Percentiles rank a stretch among this genome's conserved stretches.
phyloP scores from a whole-genome alignment of 2,329 filamentous ascomycete genomes.

The Fusarium heterosporum region DNA sequence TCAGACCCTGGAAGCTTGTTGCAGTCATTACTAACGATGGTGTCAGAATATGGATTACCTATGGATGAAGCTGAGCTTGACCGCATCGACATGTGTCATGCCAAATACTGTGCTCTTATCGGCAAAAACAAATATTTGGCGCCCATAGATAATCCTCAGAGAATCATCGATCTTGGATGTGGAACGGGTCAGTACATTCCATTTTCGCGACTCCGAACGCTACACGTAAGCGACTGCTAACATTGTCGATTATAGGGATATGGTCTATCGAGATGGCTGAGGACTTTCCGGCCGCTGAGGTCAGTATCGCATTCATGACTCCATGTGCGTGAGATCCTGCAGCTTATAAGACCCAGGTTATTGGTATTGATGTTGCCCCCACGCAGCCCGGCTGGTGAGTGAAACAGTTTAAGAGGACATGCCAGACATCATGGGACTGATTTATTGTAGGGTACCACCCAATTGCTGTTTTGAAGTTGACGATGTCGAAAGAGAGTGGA shows the following conservation, averaged over 20 bases:
- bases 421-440: background rate
- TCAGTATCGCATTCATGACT: background rate
- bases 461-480: conserved; percentile 54
- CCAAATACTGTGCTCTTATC: conserved; percentile 50
- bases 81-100: conserved; percentile 56
- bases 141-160: conserved; percentile 43
- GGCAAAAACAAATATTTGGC: conserved; percentile 44
- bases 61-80: conserved; percentile 57
- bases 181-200: conserved; percentile 43
- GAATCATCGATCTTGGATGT: conserved; percentile 49
- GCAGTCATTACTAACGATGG: background rate
- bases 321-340: too few species aligned
- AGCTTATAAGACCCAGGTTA: conserved; percentile 25
- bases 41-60: conserved; percentile 54
- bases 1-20: background rate
- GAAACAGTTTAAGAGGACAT: background rate
- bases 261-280: conserved; percentile 56
- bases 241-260: conserved; percentile 36
- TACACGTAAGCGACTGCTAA: background rate
- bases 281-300: conserved; percentile 32
- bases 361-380: conserved; percentile 40
- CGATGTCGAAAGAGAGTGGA: conserved; percentile 53
- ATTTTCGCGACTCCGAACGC: background rate
- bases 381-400: conserved; percentile 39
- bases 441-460: conserved; percentile 51